Evolutionary conservation across 1,284 basidiomycete genomes (phyloP).

Genomic region (Melampsora americana): DNA sequence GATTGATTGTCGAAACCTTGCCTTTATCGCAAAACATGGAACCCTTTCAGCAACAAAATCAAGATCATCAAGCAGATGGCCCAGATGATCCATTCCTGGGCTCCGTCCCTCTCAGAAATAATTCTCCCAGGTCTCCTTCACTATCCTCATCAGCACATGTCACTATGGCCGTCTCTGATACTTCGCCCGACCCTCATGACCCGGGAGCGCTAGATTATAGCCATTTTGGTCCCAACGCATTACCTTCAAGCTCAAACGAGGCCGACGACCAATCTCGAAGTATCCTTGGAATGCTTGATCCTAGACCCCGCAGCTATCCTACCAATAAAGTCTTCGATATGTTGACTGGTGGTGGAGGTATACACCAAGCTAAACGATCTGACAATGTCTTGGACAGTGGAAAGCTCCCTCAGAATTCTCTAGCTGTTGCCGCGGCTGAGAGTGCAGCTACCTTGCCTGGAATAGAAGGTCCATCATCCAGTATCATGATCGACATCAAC

Average conservation of each 20-base stretch:
- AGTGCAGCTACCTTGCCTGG: neutral
- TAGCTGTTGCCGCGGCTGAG: neutral
- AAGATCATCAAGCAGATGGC: neutral
- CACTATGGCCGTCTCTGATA: neutral
- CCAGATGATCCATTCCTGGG: constrained; percentile 10
- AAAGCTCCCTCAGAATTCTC: neutral
- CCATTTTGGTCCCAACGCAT: neutral
- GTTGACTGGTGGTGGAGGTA: constrained; percentile 5
- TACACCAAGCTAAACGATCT: constrained; percentile 1
- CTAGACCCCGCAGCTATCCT: neutral
- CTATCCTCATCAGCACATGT: neutral
- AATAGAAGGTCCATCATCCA: neutral
- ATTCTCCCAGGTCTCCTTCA: neutral
- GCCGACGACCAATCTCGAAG: neutral
- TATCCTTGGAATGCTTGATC: constrained; percentile 1
- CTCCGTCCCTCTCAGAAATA: neutral
- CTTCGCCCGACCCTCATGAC: neutral
- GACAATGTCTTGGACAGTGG: neutral
- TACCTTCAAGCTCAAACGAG: neutral
- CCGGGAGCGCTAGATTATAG: neutral
- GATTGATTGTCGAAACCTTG: too few species aligned
- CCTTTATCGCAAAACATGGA: constrained; percentile 1
- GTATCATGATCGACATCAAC: constrained; percentile 4
- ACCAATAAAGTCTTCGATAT: constrained; percentile 2
- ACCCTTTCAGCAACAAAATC: constrained; percentile 5